phyloP scores from a whole-genome alignment of 495 filamentous ascomycete genomes.

The Diplogelasinospora grovesii region DNA sequence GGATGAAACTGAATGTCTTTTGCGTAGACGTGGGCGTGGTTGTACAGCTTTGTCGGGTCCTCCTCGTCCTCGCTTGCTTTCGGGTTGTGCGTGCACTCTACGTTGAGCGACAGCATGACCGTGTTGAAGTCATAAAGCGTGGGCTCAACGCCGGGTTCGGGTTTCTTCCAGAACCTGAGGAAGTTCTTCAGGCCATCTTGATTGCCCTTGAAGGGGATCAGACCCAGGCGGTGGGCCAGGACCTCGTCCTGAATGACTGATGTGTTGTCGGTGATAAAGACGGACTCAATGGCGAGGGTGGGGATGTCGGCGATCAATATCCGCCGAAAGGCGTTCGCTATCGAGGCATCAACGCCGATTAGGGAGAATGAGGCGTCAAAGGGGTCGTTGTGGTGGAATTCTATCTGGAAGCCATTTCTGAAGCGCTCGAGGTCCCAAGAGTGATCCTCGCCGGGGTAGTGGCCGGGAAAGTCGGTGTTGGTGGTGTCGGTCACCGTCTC shows the following conservation, averaged over 20 bases:
- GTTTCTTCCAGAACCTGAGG: conserved; percentile 64
- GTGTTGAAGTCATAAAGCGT: conserved; percentile 71
- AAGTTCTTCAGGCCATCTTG: conserved; percentile 65
- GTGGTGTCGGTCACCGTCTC: conserved; percentile 85
- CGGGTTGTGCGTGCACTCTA: conserved; percentile 70
- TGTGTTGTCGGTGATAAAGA: conserved; percentile 91
- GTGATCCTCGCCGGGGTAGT: conserved; percentile 87
- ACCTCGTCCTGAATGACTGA: conserved; percentile 97
- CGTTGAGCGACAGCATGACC: conserved; percentile 60
- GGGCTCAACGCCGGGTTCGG: conserved; percentile 30
- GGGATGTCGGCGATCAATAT: conserved; percentile 95
- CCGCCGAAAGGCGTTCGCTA: conserved; percentile 96
- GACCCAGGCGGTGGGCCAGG: conserved; percentile 76
- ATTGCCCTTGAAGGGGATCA: conserved; percentile 79
- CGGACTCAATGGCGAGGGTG: conserved; percentile 83
- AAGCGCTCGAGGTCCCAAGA: conserved; percentile 77
- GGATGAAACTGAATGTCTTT: conserved; percentile 68
- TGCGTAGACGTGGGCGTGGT: conserved; percentile 83
- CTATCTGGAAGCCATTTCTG: conserved; percentile 56
- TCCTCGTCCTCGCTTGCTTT: conserved; percentile 61
- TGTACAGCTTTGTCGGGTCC: conserved; percentile 77
- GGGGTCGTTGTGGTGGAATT: conserved; percentile 74
- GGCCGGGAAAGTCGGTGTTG: conserved; percentile 82
- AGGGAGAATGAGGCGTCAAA: conserved; percentile 81
- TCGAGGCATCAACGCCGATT: conserved; percentile 80